Evolutionary conservation across 495 filamentous ascomycete species (phyloP), one percentile per base, ranked within the genome.

Genomic region (Bacidia gigantensis): DNA sequence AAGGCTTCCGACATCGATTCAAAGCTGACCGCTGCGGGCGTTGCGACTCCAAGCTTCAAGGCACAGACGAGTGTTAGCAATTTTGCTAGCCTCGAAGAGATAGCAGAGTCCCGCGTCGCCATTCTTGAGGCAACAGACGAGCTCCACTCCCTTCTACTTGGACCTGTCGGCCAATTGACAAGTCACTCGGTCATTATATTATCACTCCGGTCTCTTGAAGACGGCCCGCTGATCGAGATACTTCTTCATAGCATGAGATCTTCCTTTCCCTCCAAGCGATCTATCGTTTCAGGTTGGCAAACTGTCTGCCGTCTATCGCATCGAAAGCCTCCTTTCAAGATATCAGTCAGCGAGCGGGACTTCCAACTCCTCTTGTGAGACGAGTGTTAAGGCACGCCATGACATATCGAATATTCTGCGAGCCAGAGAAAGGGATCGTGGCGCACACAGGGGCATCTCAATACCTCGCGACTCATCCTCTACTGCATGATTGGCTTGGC

Each of bases 381-480:
- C 53, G 58, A 21, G 25, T 63, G 3, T 24, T 63, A 20, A 54
- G 56, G 14, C 56, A 63, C 50, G 53, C 53, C 21, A 58, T 58
- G 21, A 56, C 56, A 43, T 72, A 76, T 51, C 65, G 65, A 11
- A 72, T 81, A 52, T 82, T 82, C 67, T 57, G 63, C 17, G 77
- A 81, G 51, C 69, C 72, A 1, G 49, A 45, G 14, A 70, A 69
- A 0, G 71, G 69, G 3, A 51, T 70, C 12, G 70, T 82, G 46
- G 66, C 65, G 7, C 78, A 81, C 59, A 78, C 77, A 0, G 69
- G 76, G 10, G 66, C 66, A 0, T 74, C 71, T 1, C 65, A 63
- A 23, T 49, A 67, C 5, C 66, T 79, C 0, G 69, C 67, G 40
- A 64, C 70, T 46, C 68, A 73, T 46, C 50, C 55, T 12, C 51